Evolutionary conservation across 805 yeast genomes (phyloP).

Genomic region (Myxozyma monticola): DNA sequence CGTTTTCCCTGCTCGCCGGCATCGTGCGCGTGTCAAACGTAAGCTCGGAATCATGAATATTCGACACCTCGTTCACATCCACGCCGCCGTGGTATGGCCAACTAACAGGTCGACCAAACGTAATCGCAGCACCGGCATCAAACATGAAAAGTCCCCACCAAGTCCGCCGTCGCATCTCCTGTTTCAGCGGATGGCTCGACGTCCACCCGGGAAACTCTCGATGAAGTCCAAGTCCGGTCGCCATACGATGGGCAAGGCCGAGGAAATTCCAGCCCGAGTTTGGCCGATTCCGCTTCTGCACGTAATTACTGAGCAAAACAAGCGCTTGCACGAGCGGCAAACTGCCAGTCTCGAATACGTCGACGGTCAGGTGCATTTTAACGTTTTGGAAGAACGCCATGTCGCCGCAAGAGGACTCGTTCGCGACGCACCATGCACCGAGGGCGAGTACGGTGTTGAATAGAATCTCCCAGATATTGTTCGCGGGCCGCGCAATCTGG

Average conservation of each 20-base stretch:
- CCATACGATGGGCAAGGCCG: slow-evolving; percentile 67
- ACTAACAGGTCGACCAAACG: slow-evolving; percentile 64
- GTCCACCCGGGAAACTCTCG: slow-evolving; percentile 51
- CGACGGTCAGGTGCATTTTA: slow-evolving; percentile 46
- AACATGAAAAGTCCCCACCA: slow-evolving; percentile 71
- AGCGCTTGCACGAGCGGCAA: slow-evolving; percentile 55
- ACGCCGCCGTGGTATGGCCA: slow-evolving; percentile 50
- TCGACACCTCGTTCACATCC: slow-evolving; percentile 53
- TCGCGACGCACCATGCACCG: slow-evolving; percentile 68
- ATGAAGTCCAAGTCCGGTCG: slow-evolving; percentile 62
- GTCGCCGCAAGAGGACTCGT: slow-evolving; percentile 54
- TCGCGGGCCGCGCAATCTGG: slow-evolving; percentile 45
- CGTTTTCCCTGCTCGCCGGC: slow-evolving; percentile 31
- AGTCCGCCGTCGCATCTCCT: slow-evolving; percentile 58
- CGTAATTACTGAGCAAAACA: slow-evolving; percentile 57
- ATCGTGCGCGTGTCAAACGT: slow-evolving; percentile 31
- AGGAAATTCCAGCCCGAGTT: slow-evolving; percentile 69
- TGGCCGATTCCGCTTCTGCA: slow-evolving; percentile 64
- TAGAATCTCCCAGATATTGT: slow-evolving; percentile 54
- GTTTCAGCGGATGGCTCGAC: slow-evolving; percentile 44
- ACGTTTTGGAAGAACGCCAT: slow-evolving; percentile 58
- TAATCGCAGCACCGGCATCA: slow-evolving; percentile 63
- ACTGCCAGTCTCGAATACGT: slow-evolving; percentile 61
- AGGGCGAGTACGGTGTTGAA: slow-evolving; percentile 59
- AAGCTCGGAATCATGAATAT: slow-evolving; percentile 50